Base-by-base conservation (phyloP, 78 protist genomes). In the Speleostelium caveatum region DNA sequence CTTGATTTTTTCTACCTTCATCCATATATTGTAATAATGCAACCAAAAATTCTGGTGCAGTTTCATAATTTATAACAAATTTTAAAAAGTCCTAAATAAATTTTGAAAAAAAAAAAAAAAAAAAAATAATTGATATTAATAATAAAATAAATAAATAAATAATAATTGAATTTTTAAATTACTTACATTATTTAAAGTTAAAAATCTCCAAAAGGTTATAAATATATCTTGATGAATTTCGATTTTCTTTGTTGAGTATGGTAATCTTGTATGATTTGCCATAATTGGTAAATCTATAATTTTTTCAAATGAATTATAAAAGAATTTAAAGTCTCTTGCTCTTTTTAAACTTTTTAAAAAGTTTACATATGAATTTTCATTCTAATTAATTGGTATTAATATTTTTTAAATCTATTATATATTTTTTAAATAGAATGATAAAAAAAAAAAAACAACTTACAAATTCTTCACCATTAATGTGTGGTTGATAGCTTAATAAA, bases 21-120 rank as follows among this genome's bases (percentile, higher is more conserved):
- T 86, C 85, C 92, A 86, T 86, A 55, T 86, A 86, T 56, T 86
- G 92, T 24, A 86, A 39, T 42, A 86, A 24, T 38, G 92, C 65
- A 21, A 75, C 73, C 39, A 86, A 19, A 42, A 86, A 75, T 12
- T 74, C 76, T 53, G 85, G 85, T 74, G 86, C 63, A 24, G 33
- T 45, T 59, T 73, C 68, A 66, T 72, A 49, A n/a, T 19, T 65
- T 22, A 71, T 42, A 59, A 86, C 65, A 39, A 59, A 86, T 32
- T 42, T 41, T 26, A 75, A 60, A 30, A 86, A 75, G 21, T 74
- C 92, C 86, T 80, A 28, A 39, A 21, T 16, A 41, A 22, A 58
- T n/a, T n/a, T n/a, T n/a, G n/a, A n/a, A n/a, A n/a, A n/a, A n/a
- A n/a, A n/a, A n/a, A n/a, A n/a, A n/a, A n/a, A n/a, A n/a, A n/a